Conservation (phyloP, 345 rosid species). For the Brassica rapa region DNA sequence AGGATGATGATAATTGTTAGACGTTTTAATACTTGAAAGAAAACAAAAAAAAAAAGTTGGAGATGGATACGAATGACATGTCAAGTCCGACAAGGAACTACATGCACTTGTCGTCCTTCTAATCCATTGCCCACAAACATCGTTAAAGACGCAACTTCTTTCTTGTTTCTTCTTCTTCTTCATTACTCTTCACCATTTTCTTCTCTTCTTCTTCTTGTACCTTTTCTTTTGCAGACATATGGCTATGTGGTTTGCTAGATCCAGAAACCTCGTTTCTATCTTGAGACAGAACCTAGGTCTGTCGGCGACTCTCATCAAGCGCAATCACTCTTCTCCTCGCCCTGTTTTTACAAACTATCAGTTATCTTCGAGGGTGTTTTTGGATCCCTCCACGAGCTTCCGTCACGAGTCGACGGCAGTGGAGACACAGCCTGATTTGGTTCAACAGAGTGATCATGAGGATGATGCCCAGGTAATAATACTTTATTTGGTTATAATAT, state of each 20-base stretch:
- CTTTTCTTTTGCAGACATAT: slow-evolving; percentile 13
- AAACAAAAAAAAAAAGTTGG: background rate
- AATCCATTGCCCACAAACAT: slow-evolving; percentile 14
- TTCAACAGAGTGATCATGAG: slow-evolving; percentile 32
- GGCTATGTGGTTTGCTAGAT: slow-evolving; percentile 51
- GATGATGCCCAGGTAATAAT: slow-evolving; percentile 38
- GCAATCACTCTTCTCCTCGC: background rate
- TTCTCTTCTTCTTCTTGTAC: background rate
- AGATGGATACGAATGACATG: slow-evolving; percentile 40
- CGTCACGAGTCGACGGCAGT: slow-evolving; percentile 50
- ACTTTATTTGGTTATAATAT: background rate
- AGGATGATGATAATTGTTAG: background rate
- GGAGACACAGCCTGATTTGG: slow-evolving; percentile 41
- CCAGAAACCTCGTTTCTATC: slow-evolving; percentile 39
- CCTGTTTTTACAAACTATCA: background rate
- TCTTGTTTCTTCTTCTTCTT: background rate
- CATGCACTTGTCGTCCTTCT: slow-evolving; percentile 38
- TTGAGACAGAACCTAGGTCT: slow-evolving; percentile 33
- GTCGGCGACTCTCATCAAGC: slow-evolving; percentile 16
- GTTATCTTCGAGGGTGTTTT: slow-evolving; percentile 16
- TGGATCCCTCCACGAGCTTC: background rate
- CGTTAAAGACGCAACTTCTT: slow-evolving; percentile 8
- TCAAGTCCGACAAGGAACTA: slow-evolving; percentile 37
- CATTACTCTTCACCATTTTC: slow-evolving; percentile 6
- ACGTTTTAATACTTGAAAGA: background rate